Evolutionary conservation across 352 stramenopile genomes (phyloP), one percentile per base, ranked within the genome.

Genomic region (Phytopythium montanum): DNA sequence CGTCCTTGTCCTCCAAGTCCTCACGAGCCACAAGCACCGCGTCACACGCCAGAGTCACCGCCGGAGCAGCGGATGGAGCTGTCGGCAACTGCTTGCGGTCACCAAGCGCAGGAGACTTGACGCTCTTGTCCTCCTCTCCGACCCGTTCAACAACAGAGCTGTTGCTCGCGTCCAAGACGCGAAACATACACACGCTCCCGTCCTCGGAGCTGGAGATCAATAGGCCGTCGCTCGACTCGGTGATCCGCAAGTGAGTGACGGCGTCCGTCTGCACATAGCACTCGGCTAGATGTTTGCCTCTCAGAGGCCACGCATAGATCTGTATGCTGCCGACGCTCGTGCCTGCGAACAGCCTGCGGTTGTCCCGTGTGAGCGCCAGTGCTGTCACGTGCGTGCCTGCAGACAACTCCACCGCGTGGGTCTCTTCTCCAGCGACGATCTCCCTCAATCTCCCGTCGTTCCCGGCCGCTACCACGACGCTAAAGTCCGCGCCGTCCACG

Each of bases 391-490:
- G 60, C 5, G 69, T 65, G 0, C 81, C 76, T 0, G 48, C 33
- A 16, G 76, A 56, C 9, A 93, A 54, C 23, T 91, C 75, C 2
- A 86, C 60, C 16, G 61, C 64, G 14, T 72, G 79, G 5, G 69
- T 72, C 46, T 94, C 84, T 57, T 94, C 84, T 3, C 78, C 81
- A 4, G 62, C 64, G 3, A 71, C 68, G 34, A 94, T 70, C 58
- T 90, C 79, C 9, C 84, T 76, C 25, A 94, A 69, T 45, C 87
- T 87, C 5, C 78, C 70, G 54, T 94, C 84, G 18, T 72, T 89
- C 9, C 84, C 84, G 3, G 71, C 70, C 0, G 69, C 81, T 26
- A 85, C 84, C 2, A 82, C 75, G 25, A 83, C 39, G 28, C 72
- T 84, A 7, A 70, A 62, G 50, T 90, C 78, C 21, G 65, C 50